phyloP scores from a whole-genome alignment of 2,329 filamentous ascomycete species.

The Endocalyx cinctus region DNA sequence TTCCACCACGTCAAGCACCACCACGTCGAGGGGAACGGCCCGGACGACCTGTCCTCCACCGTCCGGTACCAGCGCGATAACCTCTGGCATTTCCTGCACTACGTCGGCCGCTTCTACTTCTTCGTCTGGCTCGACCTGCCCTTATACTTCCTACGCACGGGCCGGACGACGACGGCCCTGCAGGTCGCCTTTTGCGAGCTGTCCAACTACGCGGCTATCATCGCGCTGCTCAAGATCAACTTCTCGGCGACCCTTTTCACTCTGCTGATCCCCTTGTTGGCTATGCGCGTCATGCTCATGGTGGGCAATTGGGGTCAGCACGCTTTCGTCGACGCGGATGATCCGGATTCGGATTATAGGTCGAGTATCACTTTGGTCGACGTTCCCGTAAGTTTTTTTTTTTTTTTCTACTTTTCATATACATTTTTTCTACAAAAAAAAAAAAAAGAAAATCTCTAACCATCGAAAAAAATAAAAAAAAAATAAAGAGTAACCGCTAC shows the following conservation, averaged over 20 bases:
- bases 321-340: slow-evolving; percentile 69
- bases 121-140: slow-evolving; percentile 73
- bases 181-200: slow-evolving; percentile 60
- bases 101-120: slow-evolving; percentile 69
- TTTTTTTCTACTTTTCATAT: background rate
- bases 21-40: slow-evolving; percentile 76
- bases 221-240: slow-evolving; percentile 46
- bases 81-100: slow-evolving; percentile 61
- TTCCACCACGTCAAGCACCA: slow-evolving; percentile 86
- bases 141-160: slow-evolving; percentile 64
- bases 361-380: slow-evolving; percentile 78
- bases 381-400: slow-evolving; percentile 57
- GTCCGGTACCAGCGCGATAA: slow-evolving; percentile 72
- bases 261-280: slow-evolving; percentile 60
- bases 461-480: background rate
- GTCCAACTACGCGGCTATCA: slow-evolving; percentile 48
- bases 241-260: slow-evolving; percentile 57
- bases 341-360: slow-evolving; percentile 72
- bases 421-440: slow-evolving; percentile 7
- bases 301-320: slow-evolving; percentile 83
- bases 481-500: slow-evolving; percentile 76
- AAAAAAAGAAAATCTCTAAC: no score
- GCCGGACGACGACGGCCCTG: slow-evolving; percentile 48
- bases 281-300: slow-evolving; percentile 70
- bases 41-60: slow-evolving; percentile 70